These are phyloP conservation scores for Acorus gramineus DNA, from an alignment of 106 monocot genomes.

Conservation along the genomic window DNA sequence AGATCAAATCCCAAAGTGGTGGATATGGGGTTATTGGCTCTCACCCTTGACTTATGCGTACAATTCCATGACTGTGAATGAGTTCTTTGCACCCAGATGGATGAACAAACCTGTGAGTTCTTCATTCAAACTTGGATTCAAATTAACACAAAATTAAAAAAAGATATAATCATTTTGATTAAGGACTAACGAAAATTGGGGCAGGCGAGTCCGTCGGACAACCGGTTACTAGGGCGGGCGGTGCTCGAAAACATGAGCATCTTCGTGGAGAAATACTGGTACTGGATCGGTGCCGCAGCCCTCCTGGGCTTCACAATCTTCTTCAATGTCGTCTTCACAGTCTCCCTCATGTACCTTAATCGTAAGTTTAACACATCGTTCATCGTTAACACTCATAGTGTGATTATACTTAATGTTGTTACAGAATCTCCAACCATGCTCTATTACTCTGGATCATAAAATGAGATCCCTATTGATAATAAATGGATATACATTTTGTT, in stretches of 20 bases:
- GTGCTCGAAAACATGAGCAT: conserved; percentile 42
- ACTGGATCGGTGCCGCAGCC: conserved; percentile 68
- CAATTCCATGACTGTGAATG: conserved; percentile 44
- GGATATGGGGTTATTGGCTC: conserved; percentile 55
- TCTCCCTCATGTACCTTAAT: conserved; percentile 68
- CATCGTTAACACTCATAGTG: too few relatives aligned
- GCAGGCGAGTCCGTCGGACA: conserved; percentile 16
- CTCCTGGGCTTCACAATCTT: conserved; percentile 64
- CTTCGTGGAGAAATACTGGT: conserved; percentile 51
- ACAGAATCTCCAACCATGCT: too few relatives aligned
- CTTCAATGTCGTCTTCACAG: conserved; percentile 79
- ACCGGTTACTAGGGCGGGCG: conserved; percentile 29
- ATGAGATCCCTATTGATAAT: too few relatives aligned
- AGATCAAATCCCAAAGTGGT: conserved; percentile 52
- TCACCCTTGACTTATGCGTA: conserved; percentile 53
- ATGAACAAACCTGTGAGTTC: conserved; percentile 43
- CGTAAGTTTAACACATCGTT: conserved; percentile 37
- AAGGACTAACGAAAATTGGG: too few relatives aligned
- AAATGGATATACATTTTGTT: too few relatives aligned
- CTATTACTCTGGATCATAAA: too few relatives aligned
- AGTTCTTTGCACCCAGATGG: conserved; percentile 55
- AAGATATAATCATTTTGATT: too few relatives aligned
- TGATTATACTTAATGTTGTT: too few relatives aligned
- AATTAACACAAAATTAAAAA: too few relatives aligned
- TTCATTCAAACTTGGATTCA: neutral